Percentiles rank a stretch among this genome's conserved stretches.
phyloP scores from a whole-genome alignment of 169 alveolate genomes.

The Cryptosporidium canis region DNA sequence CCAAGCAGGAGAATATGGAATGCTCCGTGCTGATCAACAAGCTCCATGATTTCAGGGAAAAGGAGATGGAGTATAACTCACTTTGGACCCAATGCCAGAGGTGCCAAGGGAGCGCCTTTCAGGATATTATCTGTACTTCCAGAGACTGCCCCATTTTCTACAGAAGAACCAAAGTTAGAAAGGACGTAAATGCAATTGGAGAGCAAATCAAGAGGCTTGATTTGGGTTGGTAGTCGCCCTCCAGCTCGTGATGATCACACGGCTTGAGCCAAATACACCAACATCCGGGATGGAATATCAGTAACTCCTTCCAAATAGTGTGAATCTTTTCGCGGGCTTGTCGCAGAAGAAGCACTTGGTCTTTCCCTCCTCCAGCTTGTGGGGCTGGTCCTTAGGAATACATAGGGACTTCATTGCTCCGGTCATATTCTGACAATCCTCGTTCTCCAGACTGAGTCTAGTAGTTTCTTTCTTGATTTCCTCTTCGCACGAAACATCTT shows the following conservation, averaged over 20 bases:
- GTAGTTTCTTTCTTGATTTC: conserved; percentile 80
- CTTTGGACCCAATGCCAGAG: conserved; percentile 98
- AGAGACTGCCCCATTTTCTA: conserved; percentile 99
- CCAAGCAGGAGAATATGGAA: conserved; percentile 74
- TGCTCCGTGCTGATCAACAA: conserved; percentile 80
- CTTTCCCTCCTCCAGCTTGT: conserved; percentile 85
- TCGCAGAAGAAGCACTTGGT: conserved; percentile 96
- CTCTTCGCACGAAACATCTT: conserved; percentile 82
- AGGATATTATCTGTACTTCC: conserved; percentile 95
- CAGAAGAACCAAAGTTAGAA: conserved; percentile 93
- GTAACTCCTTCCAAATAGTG: conserved; percentile 95
- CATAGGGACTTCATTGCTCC: conserved; percentile 98
- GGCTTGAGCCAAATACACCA: too few species aligned
- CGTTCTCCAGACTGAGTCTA: conserved; percentile 68
- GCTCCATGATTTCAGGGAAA: conserved; percentile 84
- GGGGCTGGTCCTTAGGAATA: conserved; percentile 93
- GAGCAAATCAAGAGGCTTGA: conserved; percentile 75
- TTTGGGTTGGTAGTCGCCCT: conserved; percentile 9
- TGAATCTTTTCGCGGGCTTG: conserved; percentile 90
- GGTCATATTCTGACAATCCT: conserved; percentile 78
- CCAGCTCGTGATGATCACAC: too few species aligned
- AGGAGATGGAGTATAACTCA: conserved; percentile 90
- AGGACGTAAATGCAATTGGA: conserved; percentile 84
- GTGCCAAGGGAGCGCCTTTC: conserved; percentile 95
- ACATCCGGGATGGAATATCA: conserved; percentile 78